These are phyloP conservation scores for Malus hybrid DNA, from an alignment of 331 rosid genomes.

Conservation along the genomic window DNA sequence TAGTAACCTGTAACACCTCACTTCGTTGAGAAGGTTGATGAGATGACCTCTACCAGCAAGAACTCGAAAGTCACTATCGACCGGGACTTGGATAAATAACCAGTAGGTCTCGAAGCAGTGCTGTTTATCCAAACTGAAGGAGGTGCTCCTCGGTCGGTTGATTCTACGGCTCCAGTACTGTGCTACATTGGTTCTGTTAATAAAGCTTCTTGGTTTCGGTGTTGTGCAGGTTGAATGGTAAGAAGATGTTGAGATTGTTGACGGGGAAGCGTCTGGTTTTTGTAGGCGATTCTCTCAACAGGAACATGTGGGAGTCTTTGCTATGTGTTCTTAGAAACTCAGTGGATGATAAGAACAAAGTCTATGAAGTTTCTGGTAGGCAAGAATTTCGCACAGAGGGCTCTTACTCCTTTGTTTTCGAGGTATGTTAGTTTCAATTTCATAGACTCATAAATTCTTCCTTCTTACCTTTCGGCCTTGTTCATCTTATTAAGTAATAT, in stretches of 20 bases:
- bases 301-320: constrained; percentile 91
- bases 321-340: constrained; percentile 67
- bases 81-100: too few relatives aligned
- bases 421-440: constrained; percentile 22
- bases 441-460: neutral
- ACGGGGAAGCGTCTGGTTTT: constrained; percentile 71
- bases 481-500: neutral
- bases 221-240: constrained; percentile 49
- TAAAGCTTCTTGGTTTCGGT: neutral
- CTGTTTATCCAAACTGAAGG: too few relatives aligned
- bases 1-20: too few relatives aligned
- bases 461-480: neutral
- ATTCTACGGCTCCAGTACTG: too few relatives aligned
- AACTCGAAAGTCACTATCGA: too few relatives aligned
- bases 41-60: too few relatives aligned
- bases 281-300: constrained; percentile 79
- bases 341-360: constrained; percentile 41
- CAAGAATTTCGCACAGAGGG: constrained; percentile 62
- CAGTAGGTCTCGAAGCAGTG: too few relatives aligned
- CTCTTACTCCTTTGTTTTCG: constrained; percentile 64
- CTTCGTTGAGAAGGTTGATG: too few relatives aligned
- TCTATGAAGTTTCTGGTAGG: constrained; percentile 65
- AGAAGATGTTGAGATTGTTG: constrained; percentile 47
- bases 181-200: neutral
- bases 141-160: too few relatives aligned